Conservation (phyloP, 768 basidiomycete species). For the Pleurotus ostreatus region DNA sequence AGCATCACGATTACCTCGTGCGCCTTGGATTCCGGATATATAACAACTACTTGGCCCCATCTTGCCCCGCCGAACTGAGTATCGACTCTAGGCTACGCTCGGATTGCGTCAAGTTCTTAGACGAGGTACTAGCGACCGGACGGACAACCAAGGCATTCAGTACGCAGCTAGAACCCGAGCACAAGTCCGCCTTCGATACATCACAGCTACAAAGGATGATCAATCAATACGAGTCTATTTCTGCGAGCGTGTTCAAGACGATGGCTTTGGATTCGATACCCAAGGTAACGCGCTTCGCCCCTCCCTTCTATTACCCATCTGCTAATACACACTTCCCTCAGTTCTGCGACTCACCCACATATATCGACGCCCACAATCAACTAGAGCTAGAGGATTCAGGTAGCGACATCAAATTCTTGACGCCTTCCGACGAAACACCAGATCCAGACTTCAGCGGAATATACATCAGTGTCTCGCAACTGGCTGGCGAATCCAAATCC, state of each 20-base stretch:
- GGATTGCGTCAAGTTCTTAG: slow-evolving; percentile 89
- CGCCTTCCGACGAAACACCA: slow-evolving; percentile 30
- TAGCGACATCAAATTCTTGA: slow-evolving; percentile 52
- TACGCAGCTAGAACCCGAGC: slow-evolving; percentile 77
- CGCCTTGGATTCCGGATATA: slow-evolving; percentile 92
- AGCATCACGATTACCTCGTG: slow-evolving; percentile 92
- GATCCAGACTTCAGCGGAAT: slow-evolving; percentile 77
- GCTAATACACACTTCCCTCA: slow-evolving; percentile 20
- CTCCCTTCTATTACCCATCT: no score
- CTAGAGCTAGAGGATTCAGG: slow-evolving; percentile 72
- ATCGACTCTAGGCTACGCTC: slow-evolving; percentile 96
- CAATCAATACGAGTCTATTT: slow-evolving; percentile 90
- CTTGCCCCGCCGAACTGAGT: slow-evolving; percentile 93
- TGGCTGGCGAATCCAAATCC: slow-evolving; percentile 50
- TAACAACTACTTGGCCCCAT: slow-evolving; percentile 92
- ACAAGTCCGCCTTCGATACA: slow-evolving; percentile 83
- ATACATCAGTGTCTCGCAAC: slow-evolving; percentile 82
- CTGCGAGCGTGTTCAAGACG: slow-evolving; percentile 94
- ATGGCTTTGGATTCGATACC: slow-evolving; percentile 99
- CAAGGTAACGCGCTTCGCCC: slow-evolving; percentile 49
- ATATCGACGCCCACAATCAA: slow-evolving; percentile 72
- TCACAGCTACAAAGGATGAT: slow-evolving; percentile 95
- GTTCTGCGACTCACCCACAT: slow-evolving; percentile 87
- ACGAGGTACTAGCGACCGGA: slow-evolving; percentile 72
- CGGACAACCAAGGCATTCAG: slow-evolving; percentile 73